Evolutionary conservation across 768 basidiomycete species (phyloP).

Genomic region (Cystofilobasidium bisporidii): DNA sequence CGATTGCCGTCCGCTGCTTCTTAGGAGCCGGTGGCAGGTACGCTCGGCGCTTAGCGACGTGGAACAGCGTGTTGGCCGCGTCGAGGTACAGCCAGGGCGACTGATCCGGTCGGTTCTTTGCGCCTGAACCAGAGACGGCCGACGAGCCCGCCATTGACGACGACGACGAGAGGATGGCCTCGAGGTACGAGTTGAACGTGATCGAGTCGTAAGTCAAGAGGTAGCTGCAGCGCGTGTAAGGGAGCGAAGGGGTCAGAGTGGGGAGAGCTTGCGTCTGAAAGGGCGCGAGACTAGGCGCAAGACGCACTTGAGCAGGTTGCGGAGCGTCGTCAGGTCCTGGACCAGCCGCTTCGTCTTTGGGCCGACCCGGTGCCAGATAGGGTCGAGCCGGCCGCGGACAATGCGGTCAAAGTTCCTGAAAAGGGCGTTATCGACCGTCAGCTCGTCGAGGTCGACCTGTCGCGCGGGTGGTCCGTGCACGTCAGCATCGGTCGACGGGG

Average conservation of each 20-base stretch:
- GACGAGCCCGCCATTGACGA: slow-evolving; percentile 53
- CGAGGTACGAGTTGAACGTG: slow-evolving; percentile 81
- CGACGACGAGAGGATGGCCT: slow-evolving; percentile 60
- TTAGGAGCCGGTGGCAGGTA: slow-evolving; percentile 48
- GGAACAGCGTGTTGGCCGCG: slow-evolving; percentile 77
- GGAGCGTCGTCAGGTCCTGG: slow-evolving; percentile 70
- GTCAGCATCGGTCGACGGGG: neutral
- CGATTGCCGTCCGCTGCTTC: slow-evolving; percentile 29
- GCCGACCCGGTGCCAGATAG: slow-evolving; percentile 95
- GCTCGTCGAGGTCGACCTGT: slow-evolving; percentile 85
- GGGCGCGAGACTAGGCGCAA: neutral
- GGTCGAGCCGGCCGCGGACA: slow-evolving; percentile 77
- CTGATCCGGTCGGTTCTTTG: slow-evolving; percentile 28
- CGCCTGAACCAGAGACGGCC: slow-evolving; percentile 19
- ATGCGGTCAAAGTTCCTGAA: slow-evolving; percentile 84
- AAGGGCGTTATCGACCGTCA: slow-evolving; percentile 85
- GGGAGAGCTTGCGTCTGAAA: slow-evolving; percentile 2
- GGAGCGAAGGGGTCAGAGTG: neutral
- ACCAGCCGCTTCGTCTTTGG: slow-evolving; percentile 86
- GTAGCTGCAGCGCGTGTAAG: too few relatives aligned
- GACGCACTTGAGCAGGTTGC: slow-evolving; percentile 67
- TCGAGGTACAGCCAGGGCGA: slow-evolving; percentile 67
- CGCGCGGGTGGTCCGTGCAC: neutral
- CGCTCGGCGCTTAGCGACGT: slow-evolving; percentile 67
- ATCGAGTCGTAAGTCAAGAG: slow-evolving; percentile 83